A percentile compares a stretch with the other conserved stretches of the same genome.
These are phyloP conservation scores for Candida pseudocylindracea DNA, from an alignment of 1,139 yeast genomes.

Conservation along the genomic window DNA sequence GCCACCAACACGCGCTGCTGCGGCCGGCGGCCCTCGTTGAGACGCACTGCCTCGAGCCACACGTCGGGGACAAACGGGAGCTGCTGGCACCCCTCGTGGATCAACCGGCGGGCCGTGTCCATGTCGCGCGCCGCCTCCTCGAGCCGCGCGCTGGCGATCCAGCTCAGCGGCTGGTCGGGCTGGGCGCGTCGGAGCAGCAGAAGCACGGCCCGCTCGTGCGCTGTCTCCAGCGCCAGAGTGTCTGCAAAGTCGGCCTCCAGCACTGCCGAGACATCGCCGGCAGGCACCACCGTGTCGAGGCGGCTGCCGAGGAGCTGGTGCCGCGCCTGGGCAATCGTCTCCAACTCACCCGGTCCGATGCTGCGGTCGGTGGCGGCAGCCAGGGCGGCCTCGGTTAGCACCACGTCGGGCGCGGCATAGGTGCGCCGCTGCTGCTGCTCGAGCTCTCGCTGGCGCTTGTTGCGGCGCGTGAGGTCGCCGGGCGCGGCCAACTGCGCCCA, in stretches of 20 bases:
- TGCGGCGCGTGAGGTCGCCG: slow-evolving; percentile 63
- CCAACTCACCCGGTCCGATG: too few relatives aligned
- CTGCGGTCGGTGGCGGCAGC: slow-evolving; percentile 2
- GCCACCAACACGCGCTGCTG: slow-evolving; percentile 29
- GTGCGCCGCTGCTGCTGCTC: slow-evolving; percentile 44
- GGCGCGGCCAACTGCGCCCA: slow-evolving; percentile 82
- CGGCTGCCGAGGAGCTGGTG: not conserved
- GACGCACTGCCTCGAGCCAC: slow-evolving; percentile 70
- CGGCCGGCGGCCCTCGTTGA: slow-evolving; percentile 15
- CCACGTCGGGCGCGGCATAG: slow-evolving; percentile 69
- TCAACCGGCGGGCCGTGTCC: slow-evolving; percentile 32
- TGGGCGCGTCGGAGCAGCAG: slow-evolving; percentile 9
- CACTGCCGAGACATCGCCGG: not conserved
- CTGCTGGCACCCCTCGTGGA: slow-evolving; percentile 48
- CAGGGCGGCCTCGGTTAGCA: slow-evolving; percentile 19
- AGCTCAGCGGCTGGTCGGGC: slow-evolving; percentile 15
- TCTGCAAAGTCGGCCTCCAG: slow-evolving; percentile 1
- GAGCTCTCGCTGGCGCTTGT: slow-evolving; percentile 47
- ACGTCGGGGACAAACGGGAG: slow-evolving; percentile 50
- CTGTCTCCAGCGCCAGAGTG: slow-evolving; percentile 2
- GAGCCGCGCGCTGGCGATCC: slow-evolving; percentile 74
- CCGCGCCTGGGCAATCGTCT: slow-evolving; percentile 1
- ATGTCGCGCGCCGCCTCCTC: slow-evolving; percentile 46
- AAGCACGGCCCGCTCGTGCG: not conserved
- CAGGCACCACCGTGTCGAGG: not conserved